phyloP scores from a whole-genome alignment of 2,329 filamentous ascomycete species.

The Tetracladium maxilliforme region DNA sequence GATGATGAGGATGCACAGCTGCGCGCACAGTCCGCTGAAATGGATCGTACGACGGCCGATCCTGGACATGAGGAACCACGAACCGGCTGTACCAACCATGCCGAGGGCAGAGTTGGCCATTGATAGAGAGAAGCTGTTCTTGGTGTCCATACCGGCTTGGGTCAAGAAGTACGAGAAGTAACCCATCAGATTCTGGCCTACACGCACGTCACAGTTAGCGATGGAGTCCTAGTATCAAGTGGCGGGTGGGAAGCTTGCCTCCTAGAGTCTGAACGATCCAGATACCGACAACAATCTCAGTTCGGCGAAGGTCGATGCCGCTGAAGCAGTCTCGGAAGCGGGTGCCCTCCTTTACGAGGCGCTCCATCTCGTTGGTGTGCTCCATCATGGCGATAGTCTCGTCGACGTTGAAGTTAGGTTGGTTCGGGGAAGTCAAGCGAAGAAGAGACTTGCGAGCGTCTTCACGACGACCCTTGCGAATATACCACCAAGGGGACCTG shows the following conservation, averaged over 20 bases:
- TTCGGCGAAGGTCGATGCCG: conserved; percentile 27
- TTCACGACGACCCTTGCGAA: conserved; percentile 27
- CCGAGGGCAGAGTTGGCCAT: conserved; percentile 28
- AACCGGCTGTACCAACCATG: conserved; percentile 29
- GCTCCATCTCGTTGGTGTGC: conserved; percentile 28
- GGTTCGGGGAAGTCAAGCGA: conserved; percentile 15
- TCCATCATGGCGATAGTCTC: conserved; percentile 21
- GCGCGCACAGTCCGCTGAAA: conserved; percentile 27
- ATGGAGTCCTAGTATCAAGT: too few species aligned
- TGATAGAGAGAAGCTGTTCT: conserved; percentile 24
- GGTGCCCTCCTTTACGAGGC: conserved; percentile 19
- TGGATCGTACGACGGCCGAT: conserved; percentile 31
- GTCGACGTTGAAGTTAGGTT: neutral
- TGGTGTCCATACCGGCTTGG: conserved; percentile 22
- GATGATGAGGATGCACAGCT: conserved; percentile 25
- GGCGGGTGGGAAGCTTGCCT: too few species aligned
- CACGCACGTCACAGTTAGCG: too few species aligned
- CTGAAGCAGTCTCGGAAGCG: conserved; percentile 29
- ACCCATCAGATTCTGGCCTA: conserved; percentile 23
- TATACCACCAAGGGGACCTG: conserved; percentile 32
- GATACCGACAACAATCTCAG: conserved; percentile 25
- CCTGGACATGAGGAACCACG: conserved; percentile 26
- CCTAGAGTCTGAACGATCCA: conserved; percentile 28
- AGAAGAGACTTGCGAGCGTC: too few species aligned
- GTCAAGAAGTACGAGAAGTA: conserved; percentile 29